Base-by-base conservation (phyloP, 148 eudicot species). In the Polygonum aviculare region DNA sequence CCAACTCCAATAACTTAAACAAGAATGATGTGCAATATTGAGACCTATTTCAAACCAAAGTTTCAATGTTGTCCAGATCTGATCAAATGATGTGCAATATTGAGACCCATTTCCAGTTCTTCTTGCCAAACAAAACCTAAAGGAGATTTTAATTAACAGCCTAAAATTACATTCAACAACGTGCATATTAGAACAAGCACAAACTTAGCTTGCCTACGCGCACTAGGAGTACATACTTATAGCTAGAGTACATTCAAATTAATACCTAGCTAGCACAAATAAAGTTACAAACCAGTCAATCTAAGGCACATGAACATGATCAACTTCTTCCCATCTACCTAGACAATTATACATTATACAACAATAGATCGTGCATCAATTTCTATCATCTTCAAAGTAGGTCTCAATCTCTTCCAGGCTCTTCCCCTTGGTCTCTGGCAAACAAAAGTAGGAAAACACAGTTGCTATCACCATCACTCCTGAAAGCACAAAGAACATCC, bases 351-450 rank as follows among this genome's bases (percentile, higher is more conserved):
- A 38, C 14, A 31, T 1, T 35, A 59, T 60, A 67, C 36, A 67
- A 36, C 71, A 65, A 65, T 3, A 60, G 38, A 26, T 67, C 16
- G 45, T 18, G 45, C 5, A 36, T 36, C 72, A 67, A 67, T 11
- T 72, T 50, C 59, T 76, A 60, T 84, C 81, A 65, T 85, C 84
- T 74, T 86, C 93, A 59, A 89, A 89, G 39, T 87, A 19, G 33
- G 77, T 55, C 65, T 87, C 90, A 1, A 87, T 87, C 19, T 89
- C 90, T 83, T 95, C 98, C 81, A 95, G 84, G 69, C 80, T 92
- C 80, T 81, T 92, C 2, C 94, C 98, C 73, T 84, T 90, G 0
- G 97, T 92, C 80, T 95, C 98, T 0, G 96, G 97, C 85, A 92
- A 75, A 76, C 83, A 19, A 52, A 90, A 88, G 85, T 86, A 95